Conservation (phyloP, 176 grass and related monocot genomes). For the Aegilops speltoides region DNA sequence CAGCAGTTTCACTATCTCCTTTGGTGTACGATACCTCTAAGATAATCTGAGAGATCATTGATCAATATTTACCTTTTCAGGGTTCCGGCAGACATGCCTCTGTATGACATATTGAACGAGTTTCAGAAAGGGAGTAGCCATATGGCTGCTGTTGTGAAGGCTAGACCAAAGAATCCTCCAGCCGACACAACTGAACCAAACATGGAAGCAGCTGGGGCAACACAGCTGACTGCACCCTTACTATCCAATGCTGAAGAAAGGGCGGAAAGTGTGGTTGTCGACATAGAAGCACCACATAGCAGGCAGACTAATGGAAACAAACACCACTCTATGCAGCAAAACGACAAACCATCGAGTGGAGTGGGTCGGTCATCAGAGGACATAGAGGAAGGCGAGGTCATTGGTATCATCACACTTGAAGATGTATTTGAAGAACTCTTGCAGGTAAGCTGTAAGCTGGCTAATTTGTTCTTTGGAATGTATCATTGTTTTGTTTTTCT, state of each 20-base stretch:
- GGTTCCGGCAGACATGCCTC: conserved; percentile 96
- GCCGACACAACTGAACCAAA: conserved; percentile 52
- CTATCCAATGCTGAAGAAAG: conserved; percentile 70
- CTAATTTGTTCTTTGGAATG: conserved; percentile 10
- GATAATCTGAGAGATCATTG: conserved; percentile 21
- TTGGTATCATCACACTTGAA: conserved; percentile 99
- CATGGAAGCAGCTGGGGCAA: conserved; percentile 33
- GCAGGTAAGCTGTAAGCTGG: conserved; percentile 52
- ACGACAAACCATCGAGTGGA: conserved; percentile 36
- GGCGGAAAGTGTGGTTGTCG: conserved; percentile 53
- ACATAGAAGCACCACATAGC: conserved; percentile 64
- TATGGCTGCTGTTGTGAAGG: conserved; percentile 98
- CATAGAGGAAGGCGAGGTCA: conserved; percentile 96
- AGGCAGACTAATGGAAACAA: conserved; percentile 62
- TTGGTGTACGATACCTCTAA: conserved; percentile 27
- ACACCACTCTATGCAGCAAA: conserved; percentile 21
- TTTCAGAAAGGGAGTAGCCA: conserved; percentile 99
- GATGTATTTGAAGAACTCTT: conserved; percentile 99
- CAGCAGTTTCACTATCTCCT: not conserved
- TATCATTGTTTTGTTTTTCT: not conserved
- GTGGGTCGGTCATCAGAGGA: conserved; percentile 64
- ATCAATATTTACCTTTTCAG: conserved; percentile 48
- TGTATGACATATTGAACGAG: conserved; percentile 99
- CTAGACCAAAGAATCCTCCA: conserved; percentile 53
- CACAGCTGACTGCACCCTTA: conserved; percentile 53